A percentile compares a stretch with the other conserved stretches of the same genome.
These are phyloP conservation scores for Ajuga chamaepitys DNA, from an alignment of 257 asterid genomes.

Conservation along the genomic window DNA sequence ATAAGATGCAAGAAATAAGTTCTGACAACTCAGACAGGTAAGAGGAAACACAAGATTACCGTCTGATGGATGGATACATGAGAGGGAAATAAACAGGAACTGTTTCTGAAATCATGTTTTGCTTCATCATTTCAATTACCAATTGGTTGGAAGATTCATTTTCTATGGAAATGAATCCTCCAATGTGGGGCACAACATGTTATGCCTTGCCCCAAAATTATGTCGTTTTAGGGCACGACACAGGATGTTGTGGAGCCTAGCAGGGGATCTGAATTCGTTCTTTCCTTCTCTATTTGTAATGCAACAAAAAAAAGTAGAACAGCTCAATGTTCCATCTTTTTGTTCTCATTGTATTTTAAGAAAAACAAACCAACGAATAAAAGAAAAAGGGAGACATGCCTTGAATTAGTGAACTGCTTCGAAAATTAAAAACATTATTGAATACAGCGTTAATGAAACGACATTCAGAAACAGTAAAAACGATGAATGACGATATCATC, in stretches of 20 bases:
- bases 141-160: background rate
- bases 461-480: background rate
- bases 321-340: too few species aligned
- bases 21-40: background rate
- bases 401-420: background rate
- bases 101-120: background rate
- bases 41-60: background rate
- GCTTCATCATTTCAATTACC: background rate
- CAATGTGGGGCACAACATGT: too few species aligned
- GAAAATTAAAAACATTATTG: constrained; percentile 40
- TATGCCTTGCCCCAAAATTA: too few species aligned
- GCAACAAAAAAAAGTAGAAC: too few species aligned
- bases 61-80: background rate
- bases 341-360: too few species aligned
- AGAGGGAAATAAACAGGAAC: background rate
- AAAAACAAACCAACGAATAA: too few species aligned
- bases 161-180: too few species aligned
- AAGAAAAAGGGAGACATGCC: constrained; percentile 4
- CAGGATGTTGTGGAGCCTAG: too few species aligned
- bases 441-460: constrained; percentile 41
- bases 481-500: constrained; percentile 28
- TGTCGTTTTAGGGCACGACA: too few species aligned
- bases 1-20: constrained; percentile 2
- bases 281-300: too few species aligned
- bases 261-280: too few species aligned